Evolutionary conservation across 805 yeast species (phyloP).

Genomic region (Priceomyces haplophilus): DNA sequence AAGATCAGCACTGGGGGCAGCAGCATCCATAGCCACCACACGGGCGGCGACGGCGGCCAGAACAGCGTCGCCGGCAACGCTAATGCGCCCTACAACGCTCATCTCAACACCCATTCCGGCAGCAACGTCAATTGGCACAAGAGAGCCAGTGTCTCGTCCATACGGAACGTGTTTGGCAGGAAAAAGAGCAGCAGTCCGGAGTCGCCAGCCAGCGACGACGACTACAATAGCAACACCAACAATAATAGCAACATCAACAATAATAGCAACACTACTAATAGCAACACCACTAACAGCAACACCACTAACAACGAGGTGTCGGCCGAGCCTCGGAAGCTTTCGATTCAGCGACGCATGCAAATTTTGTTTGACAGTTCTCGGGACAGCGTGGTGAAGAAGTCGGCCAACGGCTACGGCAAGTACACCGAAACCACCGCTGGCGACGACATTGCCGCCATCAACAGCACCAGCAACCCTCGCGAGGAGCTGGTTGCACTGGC

Average conservation of each 20-base stretch:
- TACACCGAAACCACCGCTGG: conserved; percentile 49
- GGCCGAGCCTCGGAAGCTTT: conserved; percentile 17
- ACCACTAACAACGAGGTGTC: not conserved
- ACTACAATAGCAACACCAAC: not conserved
- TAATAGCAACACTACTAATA: too few species aligned
- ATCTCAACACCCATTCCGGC: too few species aligned
- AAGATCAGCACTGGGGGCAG: conserved; percentile 40
- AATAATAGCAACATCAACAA: too few species aligned
- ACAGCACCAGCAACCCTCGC: conserved; percentile 12
- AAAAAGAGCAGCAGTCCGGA: conserved; percentile 11
- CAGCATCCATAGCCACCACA: conserved; percentile 13
- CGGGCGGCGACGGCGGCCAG: conserved; percentile 11
- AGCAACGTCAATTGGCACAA: conserved; percentile 8
- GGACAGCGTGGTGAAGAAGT: conserved; percentile 48
- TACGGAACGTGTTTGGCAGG: conserved; percentile 28
- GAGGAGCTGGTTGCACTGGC: not conserved
- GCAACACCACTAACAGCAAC: too few species aligned
- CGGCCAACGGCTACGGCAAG: conserved; percentile 82
- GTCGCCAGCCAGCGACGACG: conserved; percentile 1
- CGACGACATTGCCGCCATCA: conserved; percentile 34
- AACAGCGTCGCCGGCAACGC: conserved; percentile 1
- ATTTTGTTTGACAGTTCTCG: conserved; percentile 42
- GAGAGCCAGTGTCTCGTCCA: conserved; percentile 28
- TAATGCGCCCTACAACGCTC: not conserved
- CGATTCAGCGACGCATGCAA: conserved; percentile 56